A percentile compares a stretch with the other conserved stretches of the same genome.
These are phyloP conservation scores for Pleurotus giganteus DNA, from an alignment of 768 basidiomycete genomes.

Conservation along the genomic window DNA sequence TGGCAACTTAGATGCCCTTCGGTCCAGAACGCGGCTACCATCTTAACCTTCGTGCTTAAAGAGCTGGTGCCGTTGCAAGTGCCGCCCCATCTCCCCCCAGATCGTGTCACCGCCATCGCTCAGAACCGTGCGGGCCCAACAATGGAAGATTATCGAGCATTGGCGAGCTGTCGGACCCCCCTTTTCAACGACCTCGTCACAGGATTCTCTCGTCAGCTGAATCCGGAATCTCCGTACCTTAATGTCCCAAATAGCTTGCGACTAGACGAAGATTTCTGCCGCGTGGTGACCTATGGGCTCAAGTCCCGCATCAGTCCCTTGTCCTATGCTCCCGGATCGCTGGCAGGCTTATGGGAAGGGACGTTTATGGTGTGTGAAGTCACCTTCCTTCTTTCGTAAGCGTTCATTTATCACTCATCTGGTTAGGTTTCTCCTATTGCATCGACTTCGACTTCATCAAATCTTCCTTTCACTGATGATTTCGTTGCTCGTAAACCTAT, in stretches of 20 bases:
- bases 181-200: conserved; percentile 44
- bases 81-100: conserved; percentile 51
- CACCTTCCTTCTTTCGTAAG: conserved; percentile 7
- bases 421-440: conserved; percentile 8
- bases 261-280: conserved; percentile 36
- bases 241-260: conserved; percentile 28
- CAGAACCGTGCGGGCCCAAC: conserved; percentile 50
- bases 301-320: conserved; percentile 18
- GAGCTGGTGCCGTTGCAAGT: conserved; percentile 42
- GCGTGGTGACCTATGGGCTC: conserved; percentile 25
- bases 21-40: conserved; percentile 44
- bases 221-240: conserved; percentile 1
- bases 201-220: conserved; percentile 7
- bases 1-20: conserved; percentile 28
- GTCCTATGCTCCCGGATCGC: conserved; percentile 39
- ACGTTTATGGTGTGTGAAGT: conserved; percentile 46
- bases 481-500: conserved; percentile 47
- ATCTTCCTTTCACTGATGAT: conserved; percentile 11
- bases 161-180: conserved; percentile 42
- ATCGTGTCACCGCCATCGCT: conserved; percentile 41
- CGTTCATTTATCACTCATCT: background rate
- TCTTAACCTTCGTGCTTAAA: conserved; percentile 50
- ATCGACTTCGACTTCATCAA: conserved; percentile 11
- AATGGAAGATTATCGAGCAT: conserved; percentile 45
- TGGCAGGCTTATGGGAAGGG: conserved; percentile 63